Evolutionary conservation across 495 filamentous ascomycete species (phyloP).

Genomic region (Massariosphaeria phaeospora): DNA sequence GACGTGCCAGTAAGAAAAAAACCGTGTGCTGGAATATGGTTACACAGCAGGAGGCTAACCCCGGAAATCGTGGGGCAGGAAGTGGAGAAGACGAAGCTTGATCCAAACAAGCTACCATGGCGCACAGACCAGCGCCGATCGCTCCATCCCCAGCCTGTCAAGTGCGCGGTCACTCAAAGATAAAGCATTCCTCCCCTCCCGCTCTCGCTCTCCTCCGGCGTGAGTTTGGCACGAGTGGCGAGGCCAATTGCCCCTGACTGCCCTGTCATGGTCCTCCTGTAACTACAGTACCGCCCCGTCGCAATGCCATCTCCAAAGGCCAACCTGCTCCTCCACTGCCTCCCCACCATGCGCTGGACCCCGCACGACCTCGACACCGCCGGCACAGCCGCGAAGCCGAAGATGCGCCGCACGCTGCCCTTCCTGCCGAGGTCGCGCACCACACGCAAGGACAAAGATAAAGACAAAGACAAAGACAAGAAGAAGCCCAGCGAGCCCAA

Average conservation of each 20-base stretch:
- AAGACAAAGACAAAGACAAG: no score
- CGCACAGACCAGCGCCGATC: slow-evolving; percentile 1
- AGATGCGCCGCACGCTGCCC: background rate
- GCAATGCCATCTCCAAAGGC: background rate
- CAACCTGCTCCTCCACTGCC: slow-evolving; percentile 8
- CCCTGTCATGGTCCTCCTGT: no score
- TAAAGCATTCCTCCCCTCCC: background rate
- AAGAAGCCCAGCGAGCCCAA: background rate
- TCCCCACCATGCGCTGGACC: slow-evolving; percentile 21
- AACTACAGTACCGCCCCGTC: background rate
- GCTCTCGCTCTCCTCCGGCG: background rate
- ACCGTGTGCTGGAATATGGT: no score
- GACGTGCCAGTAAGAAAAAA: no score
- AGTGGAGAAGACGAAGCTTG: background rate
- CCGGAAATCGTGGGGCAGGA: no score
- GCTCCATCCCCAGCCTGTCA: background rate
- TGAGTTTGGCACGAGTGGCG: no score
- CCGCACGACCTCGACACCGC: slow-evolving; percentile 18
- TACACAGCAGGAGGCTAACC: no score
- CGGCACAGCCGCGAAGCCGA: background rate
- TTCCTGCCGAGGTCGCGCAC: background rate
- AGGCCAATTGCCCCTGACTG: no score
- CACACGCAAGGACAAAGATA: no score
- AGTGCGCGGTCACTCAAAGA: no score
- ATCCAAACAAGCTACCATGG: background rate